Evolutionary conservation across 2,329 filamentous ascomycete genomes (phyloP), one percentile per base, ranked within the genome.

Genomic region (Cytospora chrysosperma): DNA sequence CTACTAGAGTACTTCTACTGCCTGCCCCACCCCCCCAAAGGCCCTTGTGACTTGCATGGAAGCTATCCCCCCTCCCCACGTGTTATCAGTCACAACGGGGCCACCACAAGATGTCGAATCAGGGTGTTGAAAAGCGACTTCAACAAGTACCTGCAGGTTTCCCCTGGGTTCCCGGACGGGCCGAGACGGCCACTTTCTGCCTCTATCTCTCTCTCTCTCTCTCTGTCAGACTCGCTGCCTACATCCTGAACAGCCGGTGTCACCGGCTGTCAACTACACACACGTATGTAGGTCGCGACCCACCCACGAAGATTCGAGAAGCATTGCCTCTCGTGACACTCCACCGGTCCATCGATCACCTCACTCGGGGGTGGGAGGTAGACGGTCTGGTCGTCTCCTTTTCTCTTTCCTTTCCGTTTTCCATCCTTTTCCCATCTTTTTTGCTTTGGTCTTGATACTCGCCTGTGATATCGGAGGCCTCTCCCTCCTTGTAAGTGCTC

Each of bases 191-290:
- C 40, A n/a, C n/a, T n/a, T n/a, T n/a, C n/a, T n/a, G n/a, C n/a
- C n/a, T n/a, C n/a, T n/a, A n/a, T n/a, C n/a, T n/a, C n/a, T n/a
- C n/a, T n/a, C 40, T n/a, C 40, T 9, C 13, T 21, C 19, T 4
- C 10, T 19, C 19, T 24, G 34, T 43, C 13, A 53, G 32, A 60
- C 57, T 53, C 50, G 58, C 50, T 54, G 58, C 58, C 58, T 32
- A 60, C 27, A 53, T 9, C 13, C 3, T 60, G 50, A 32, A 53
- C 50, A 47, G 58, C 50, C 43, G n/a, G 30, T n/a, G 27, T 37
- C 13, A 21, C 56, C 43, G n/a, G 40, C 37, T 19, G 7, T 9
- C 37, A 43, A 43, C 37, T 17, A 57, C 13, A 19, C 37, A 43
- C 37, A 40, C 37, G 13, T 13, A 43, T 43, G 4, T 13, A 17